A percentile compares a stretch with the other conserved stretches of the same genome.
phyloP scores from a whole-genome alignment of 2,329 filamentous ascomycete genomes.

The Immersiporthe knoxdaviesiana region DNA sequence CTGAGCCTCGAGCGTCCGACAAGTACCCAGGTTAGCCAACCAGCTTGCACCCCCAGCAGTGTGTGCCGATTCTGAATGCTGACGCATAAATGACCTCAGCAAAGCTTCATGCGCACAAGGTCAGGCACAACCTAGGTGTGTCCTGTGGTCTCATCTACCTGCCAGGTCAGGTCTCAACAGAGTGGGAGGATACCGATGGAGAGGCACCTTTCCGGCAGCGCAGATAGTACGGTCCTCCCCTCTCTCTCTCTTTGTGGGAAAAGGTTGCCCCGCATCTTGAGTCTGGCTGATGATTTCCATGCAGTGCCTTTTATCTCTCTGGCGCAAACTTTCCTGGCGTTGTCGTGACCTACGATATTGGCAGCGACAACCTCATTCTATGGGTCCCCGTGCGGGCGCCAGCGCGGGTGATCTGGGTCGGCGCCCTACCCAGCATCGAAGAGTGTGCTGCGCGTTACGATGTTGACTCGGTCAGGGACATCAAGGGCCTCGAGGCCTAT shows the following conservation, averaged over 20 bases:
- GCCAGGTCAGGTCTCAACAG: conserved; percentile 53
- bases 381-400: conserved; percentile 74
- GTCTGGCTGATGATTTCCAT: not conserved
- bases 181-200: conserved; percentile 64
- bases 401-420: conserved; percentile 65
- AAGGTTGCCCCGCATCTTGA: not conserved
- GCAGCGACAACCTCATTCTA: conserved; percentile 65
- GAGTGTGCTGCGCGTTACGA: conserved; percentile 67
- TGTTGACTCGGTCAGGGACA: conserved; percentile 71
- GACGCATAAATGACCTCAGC: conserved; percentile 41
- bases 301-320: conserved; percentile 62
- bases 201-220: conserved; percentile 59
- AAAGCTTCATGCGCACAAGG: conserved; percentile 61
- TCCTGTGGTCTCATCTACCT: conserved; percentile 59
- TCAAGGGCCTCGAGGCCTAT: conserved; percentile 50
- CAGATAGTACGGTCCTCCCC: conserved; percentile 53
- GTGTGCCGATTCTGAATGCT: not conserved
- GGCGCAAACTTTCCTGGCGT: conserved; percentile 60
- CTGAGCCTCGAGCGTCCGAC: conserved; percentile 4
- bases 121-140: conserved; percentile 54
- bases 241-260: no score
- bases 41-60: not conserved
- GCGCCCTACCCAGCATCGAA: conserved; percentile 60
- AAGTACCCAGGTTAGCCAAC: conserved; percentile 42
- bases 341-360: conserved; percentile 60